Evolutionary conservation across 1,284 basidiomycete genomes (phyloP), one percentile per base, ranked within the genome.

Genomic region (Sanghuangporus baumii): DNA sequence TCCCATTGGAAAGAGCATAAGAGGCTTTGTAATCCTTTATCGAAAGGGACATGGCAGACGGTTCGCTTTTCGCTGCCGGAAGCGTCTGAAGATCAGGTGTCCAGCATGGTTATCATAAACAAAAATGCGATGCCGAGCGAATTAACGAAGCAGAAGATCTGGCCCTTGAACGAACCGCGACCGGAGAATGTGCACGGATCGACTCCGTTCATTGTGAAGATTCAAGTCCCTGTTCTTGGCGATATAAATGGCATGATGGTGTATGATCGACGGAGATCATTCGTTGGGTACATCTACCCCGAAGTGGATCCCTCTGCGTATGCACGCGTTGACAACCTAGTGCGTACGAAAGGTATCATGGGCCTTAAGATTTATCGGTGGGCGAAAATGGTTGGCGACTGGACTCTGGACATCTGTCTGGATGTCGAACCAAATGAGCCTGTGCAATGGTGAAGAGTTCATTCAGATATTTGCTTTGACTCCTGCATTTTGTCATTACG

Each of bases 251-350:
- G 40, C 40, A 72, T 79, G 64, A 64, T 78, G 63, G 67, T 81
- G 16, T 79, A 80, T 62, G 79, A 80, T 63, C 69, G 75, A 18
- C 72, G 76, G 66, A 69, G 74, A 51, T 76, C 74, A 36, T 74
- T 79, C 38, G 67, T 74, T 46, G 69, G 71, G 14, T 69, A 73
- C 58, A 71, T 76, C 69, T 14, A 66, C 38, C 54, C 57, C 20
- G 55, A 36, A 9, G 64, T 59, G 40, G 66, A 67, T 55, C 69
- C 69, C 31, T 62, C 55, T 18, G 66, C 67, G 52, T 68, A 69
- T n/a, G 56, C 61, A 31, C 55, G 8, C 31, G 67, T 70, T 52
- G 67, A 68, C 58, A 23, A 57, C 38, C 66, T 52, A 31, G 58
- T 68, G 6, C 65, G 66, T 9, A 18, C 23, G 31, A 58, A 66